Evolutionary conservation across 1,139 yeast species (phyloP).

Genomic region (Geotrichum restrictum): DNA sequence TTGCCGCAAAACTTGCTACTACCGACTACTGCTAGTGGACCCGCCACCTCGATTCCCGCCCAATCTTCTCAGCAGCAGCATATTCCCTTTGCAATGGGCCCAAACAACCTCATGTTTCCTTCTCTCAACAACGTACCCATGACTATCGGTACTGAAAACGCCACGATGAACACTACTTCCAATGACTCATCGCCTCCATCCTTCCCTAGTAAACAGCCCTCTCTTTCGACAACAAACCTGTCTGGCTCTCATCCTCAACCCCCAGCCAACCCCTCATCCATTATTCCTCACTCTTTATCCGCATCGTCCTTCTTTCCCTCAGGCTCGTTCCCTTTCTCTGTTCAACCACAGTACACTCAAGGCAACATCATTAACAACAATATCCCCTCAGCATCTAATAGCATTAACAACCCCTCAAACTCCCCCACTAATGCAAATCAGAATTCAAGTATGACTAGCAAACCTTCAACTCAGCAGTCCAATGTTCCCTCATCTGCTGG

Average conservation of each 20-base stretch:
- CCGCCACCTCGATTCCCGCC: neutral
- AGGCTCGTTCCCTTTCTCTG: slow-evolving; percentile 17
- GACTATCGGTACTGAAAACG: slow-evolving; percentile 11
- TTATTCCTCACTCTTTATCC: slow-evolving; percentile 14
- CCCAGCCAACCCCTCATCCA: neutral
- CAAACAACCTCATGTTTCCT: slow-evolving; percentile 12
- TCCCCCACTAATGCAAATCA: neutral
- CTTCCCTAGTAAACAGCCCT: slow-evolving; percentile 4
- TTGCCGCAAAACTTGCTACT: neutral
- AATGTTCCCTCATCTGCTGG: slow-evolving; percentile 9
- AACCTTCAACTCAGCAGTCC: slow-evolving; percentile 4
- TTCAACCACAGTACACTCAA: slow-evolving; percentile 18
- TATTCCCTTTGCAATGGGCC: slow-evolving; percentile 11
- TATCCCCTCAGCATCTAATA: slow-evolving; percentile 5
- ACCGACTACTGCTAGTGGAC: slow-evolving; percentile 1
- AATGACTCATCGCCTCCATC: slow-evolving; percentile 12
- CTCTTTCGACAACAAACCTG: slow-evolving; percentile 10
- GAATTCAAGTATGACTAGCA: slow-evolving; percentile 1
- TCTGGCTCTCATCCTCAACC: slow-evolving; percentile 2
- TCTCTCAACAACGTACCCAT: too few species aligned
- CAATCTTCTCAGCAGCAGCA: neutral
- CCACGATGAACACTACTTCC: slow-evolving; percentile 11
- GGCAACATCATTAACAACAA: slow-evolving; percentile 9
- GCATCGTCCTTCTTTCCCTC: slow-evolving; percentile 21
- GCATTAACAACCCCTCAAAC: neutral